Evolutionary conservation across 2,329 filamentous ascomycete species (phyloP).

Genomic region (Sarocladium kiliense): DNA sequence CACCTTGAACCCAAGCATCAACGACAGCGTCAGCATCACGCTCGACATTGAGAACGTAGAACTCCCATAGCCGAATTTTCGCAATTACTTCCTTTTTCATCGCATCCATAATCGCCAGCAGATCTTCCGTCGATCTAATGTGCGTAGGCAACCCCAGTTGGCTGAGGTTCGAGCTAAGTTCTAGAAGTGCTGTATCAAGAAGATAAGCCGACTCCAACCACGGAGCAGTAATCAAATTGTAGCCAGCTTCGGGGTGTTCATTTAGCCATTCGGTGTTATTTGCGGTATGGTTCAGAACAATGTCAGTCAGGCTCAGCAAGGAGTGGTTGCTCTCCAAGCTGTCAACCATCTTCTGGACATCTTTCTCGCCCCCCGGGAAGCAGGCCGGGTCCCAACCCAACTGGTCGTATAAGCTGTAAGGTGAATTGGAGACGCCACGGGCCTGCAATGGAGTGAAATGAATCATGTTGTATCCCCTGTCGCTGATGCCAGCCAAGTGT

Average conservation of each 20-base stretch:
- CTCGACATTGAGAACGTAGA: slow-evolving; percentile 79
- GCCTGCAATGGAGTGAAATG: slow-evolving; percentile 94
- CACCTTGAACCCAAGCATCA: slow-evolving; percentile 63
- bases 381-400: slow-evolving; percentile 74
- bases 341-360: slow-evolving; percentile 69
- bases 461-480: slow-evolving; percentile 96
- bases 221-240: slow-evolving; percentile 87
- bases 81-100: slow-evolving; percentile 77
- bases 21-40: slow-evolving; percentile 63
- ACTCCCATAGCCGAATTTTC: slow-evolving; percentile 83
- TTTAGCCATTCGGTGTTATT: slow-evolving; percentile 93
- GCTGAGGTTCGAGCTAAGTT: slow-evolving; percentile 70
- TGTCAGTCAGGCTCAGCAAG: slow-evolving; percentile 84
- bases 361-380: slow-evolving; percentile 81
- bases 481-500: slow-evolving; percentile 81
- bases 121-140: slow-evolving; percentile 64
- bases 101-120: slow-evolving; percentile 76
- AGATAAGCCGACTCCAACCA: slow-evolving; percentile 62
- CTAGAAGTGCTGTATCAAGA: slow-evolving; percentile 59
- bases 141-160: slow-evolving; percentile 70
- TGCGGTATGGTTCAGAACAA: slow-evolving; percentile 97
- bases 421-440: slow-evolving; percentile 86
- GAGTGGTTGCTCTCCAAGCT: slow-evolving; percentile 83
- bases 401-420: slow-evolving; percentile 95
- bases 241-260: slow-evolving; percentile 91